Evolutionary conservation across 345 rosid genomes (phyloP).

Genomic region (Arabidopsis arenosa): DNA sequence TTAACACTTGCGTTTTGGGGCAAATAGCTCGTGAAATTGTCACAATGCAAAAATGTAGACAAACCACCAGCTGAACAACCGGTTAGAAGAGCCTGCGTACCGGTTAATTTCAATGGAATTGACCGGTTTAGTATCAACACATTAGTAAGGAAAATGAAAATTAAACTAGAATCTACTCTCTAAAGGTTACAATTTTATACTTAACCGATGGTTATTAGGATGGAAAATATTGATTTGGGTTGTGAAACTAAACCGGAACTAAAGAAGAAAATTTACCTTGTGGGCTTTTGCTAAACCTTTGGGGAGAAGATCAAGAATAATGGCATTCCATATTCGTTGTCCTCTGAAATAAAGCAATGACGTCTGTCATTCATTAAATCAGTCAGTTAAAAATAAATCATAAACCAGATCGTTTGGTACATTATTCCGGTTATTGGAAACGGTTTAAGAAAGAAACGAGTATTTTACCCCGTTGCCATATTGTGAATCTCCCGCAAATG

Average conservation of each 20-base stretch:
- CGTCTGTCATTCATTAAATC: slow-evolving; percentile 56
- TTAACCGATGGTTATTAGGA: neutral
- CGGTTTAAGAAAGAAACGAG: neutral
- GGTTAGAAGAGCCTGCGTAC: slow-evolving; percentile 81
- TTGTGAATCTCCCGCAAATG: slow-evolving; percentile 78
- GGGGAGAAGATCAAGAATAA: slow-evolving; percentile 81
- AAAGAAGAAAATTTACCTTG: slow-evolving; percentile 55
- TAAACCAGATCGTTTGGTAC: slow-evolving; percentile 7
- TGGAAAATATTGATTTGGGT: neutral
- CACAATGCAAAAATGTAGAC: slow-evolving; percentile 79
- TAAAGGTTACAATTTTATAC: neutral
- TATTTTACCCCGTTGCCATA: slow-evolving; percentile 69
- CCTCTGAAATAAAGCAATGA: slow-evolving; percentile 91
- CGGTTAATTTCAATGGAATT: neutral
- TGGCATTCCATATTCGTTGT: slow-evolving; percentile 85
- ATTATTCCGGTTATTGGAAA: slow-evolving; percentile 18
- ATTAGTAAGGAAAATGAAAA: neutral
- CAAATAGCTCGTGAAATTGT: slow-evolving; percentile 62
- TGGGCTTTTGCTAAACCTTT: slow-evolving; percentile 71
- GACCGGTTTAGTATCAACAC: slow-evolving; percentile 20
- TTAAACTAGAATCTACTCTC: neutral
- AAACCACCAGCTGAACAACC: slow-evolving; percentile 99
- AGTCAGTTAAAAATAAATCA: neutral
- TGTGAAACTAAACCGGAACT: slow-evolving; percentile 17
- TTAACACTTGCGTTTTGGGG: slow-evolving; percentile 71